A percentile compares a stretch with the other conserved stretches of the same genome.
Conservation (phyloP, 176 grass and related monocot genomes). For the Saccharum spontaneum region DNA sequence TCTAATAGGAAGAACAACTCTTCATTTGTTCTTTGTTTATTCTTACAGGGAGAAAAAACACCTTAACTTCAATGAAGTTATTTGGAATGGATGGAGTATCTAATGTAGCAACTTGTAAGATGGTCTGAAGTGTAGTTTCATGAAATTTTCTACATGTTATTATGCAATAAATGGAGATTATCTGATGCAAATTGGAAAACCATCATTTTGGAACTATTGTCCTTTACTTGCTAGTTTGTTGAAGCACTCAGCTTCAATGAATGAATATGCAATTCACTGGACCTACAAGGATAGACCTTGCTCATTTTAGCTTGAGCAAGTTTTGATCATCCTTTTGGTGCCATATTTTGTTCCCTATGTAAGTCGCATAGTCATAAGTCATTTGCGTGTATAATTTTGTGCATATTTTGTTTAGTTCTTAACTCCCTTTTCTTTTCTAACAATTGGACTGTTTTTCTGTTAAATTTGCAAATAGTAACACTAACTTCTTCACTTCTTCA, state of each 20-base stretch:
- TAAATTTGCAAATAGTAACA: conserved; percentile 30
- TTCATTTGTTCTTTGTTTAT: neutral
- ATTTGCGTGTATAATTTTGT: neutral
- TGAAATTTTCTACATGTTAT: neutral
- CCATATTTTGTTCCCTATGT: neutral
- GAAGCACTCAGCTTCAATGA: neutral
- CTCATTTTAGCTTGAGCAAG: neutral
- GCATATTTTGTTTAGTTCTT: neutral
- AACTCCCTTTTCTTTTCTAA: neutral
- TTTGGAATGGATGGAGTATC: neutral
- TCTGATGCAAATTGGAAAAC: neutral
- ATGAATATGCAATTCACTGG: neutral
- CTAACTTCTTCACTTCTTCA: conserved; percentile 18
- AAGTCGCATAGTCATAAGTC: neutral
- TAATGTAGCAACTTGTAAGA: neutral
- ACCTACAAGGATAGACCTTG: neutral
- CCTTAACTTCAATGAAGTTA: neutral
- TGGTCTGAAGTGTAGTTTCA: conserved; percentile 3
- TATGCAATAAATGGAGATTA: neutral
- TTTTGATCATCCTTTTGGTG: conserved; percentile 8
- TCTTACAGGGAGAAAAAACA: neutral
- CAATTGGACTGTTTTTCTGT: neutral
- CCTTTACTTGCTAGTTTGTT: neutral
- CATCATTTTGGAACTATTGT: neutral
- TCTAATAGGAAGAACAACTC: neutral